Base-by-base conservation (phyloP, 345 rosid species). In the Hibiscus mutabilis region DNA sequence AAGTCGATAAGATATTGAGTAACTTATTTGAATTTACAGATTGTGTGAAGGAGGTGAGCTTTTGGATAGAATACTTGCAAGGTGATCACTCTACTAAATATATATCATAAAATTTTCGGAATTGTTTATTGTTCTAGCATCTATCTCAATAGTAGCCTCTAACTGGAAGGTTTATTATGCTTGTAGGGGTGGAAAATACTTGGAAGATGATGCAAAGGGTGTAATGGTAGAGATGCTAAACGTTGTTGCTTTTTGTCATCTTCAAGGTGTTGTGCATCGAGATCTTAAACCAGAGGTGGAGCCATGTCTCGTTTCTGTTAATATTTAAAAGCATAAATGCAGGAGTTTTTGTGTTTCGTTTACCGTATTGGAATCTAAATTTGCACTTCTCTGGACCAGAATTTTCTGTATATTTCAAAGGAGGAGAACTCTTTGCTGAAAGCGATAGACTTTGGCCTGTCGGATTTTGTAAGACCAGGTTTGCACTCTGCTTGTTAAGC, bases 31-130 rank as follows among this genome's bases (percentile, higher is more conserved):
- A 69, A 46, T 68, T 73, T 84, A 79, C 91, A 94, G 97, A 93
- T 72, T 94, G 68, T 94, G 97, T 77, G 95, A 86, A 86, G 97
- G 98, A 73, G 98, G 98, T 64, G 97, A 91, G 76, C 95, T 94
- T 37, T 84, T 94, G 57, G 97, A 90, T 71, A 90, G 90, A 80
- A 91, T 94, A 82, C 83, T 88, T 61, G 79, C 95, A 69, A 88
- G 97, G 98, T 94, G 22, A 72, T 68, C 66, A 42, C 29, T 66
- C 60, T 25, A 21, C 55, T 57, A 35, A 27, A 8, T 31, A 10
- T 69, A 0, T 27, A 14, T 44, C 15, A 6, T 37, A 37, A 69
- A 67, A 21, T 55, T 24, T 37, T 63, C 19, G 14, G 44, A 63
- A 71, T n/a, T 42, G 25, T 49, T 57, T n/a, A 18, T 33, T 72